phyloP scores from a whole-genome alignment of 2,329 filamentous ascomycete species.

The Paraconiothyrium sp. region DNA sequence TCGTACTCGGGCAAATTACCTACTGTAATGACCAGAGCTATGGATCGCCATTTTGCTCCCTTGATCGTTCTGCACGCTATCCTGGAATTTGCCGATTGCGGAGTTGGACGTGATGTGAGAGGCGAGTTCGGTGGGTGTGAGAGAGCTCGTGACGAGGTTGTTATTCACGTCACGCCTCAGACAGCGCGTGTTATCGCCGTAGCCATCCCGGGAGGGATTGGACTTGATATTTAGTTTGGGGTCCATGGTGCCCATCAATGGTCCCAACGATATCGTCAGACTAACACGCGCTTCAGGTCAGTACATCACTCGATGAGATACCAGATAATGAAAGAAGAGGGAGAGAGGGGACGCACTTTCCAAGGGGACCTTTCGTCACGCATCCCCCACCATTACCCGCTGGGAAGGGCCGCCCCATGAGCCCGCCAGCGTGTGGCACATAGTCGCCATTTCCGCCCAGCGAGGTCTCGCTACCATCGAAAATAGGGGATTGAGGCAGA shows the following conservation, averaged over 20 bases:
- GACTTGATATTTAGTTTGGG: conserved; percentile 37
- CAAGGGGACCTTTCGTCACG: conserved; percentile 62
- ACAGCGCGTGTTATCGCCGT: conserved; percentile 43
- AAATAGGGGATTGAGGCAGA: conserved; percentile 59
- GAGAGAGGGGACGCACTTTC: conserved; percentile 44
- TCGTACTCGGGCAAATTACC: too few species aligned
- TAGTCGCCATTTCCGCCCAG: conserved; percentile 59
- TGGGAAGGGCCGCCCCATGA: conserved; percentile 47
- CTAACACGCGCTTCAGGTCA: conserved; percentile 9
- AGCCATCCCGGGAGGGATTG: conserved; percentile 44
- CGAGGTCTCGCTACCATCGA: conserved; percentile 63
- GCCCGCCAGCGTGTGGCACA: conserved; percentile 26
- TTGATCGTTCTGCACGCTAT: conserved; percentile 32
- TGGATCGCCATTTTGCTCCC: conserved; percentile 45
- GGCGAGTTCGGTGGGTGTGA: conserved; percentile 32
- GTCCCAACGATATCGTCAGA: conserved; percentile 56
- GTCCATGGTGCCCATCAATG: conserved; percentile 51
- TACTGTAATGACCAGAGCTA: conserved; percentile 55
- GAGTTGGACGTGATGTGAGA: conserved; percentile 34
- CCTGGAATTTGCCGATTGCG: conserved; percentile 38
- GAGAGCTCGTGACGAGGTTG: conserved; percentile 29
- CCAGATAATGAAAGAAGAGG: not conserved
- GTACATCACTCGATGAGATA: not conserved
- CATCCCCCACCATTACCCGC: conserved; percentile 66
- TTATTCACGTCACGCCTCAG: conserved; percentile 45